Conservation (phyloP, 2,329 filamentous ascomycete species). For the Alternaria infectoria region DNA sequence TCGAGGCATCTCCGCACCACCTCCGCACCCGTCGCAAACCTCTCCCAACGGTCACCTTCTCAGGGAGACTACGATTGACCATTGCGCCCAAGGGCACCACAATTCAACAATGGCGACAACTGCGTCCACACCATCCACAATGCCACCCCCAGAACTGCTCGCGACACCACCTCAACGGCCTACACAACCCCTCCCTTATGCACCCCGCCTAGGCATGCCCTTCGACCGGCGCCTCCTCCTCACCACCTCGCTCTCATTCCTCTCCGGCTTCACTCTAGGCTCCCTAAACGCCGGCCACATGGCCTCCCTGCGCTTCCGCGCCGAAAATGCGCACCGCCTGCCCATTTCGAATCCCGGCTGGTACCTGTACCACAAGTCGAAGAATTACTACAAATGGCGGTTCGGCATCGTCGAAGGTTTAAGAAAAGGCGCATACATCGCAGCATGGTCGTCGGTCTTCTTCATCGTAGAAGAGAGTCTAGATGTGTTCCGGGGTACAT, state of each 20-base stretch:
- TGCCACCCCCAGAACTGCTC: background rate
- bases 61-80: accelerated
- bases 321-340: slow-evolving; percentile 94
- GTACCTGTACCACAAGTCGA: slow-evolving; percentile 99
- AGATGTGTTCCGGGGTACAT: slow-evolving; percentile 66
- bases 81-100: background rate
- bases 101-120: slow-evolving; percentile 7
- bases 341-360: slow-evolving; percentile 83
- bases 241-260: slow-evolving; percentile 67
- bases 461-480: slow-evolving; percentile 85
- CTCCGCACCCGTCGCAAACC: slow-evolving; percentile 19
- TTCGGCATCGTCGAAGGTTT: slow-evolving; percentile 80
- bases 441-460: slow-evolving; percentile 76
- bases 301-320: slow-evolving; percentile 83
- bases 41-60: background rate
- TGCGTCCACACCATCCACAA: background rate
- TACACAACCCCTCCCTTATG: slow-evolving; percentile 1
- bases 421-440: slow-evolving; percentile 73
- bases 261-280: slow-evolving; percentile 74
- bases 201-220: slow-evolving; percentile 64
- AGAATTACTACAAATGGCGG: slow-evolving; percentile 86
- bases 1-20: slow-evolving; percentile 16
- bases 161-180: background rate
- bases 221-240: slow-evolving; percentile 70
- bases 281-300: slow-evolving; percentile 74